Conservation (phyloP, 2,329 filamentous ascomycete species). For the Rugonectria rugulosa region DNA sequence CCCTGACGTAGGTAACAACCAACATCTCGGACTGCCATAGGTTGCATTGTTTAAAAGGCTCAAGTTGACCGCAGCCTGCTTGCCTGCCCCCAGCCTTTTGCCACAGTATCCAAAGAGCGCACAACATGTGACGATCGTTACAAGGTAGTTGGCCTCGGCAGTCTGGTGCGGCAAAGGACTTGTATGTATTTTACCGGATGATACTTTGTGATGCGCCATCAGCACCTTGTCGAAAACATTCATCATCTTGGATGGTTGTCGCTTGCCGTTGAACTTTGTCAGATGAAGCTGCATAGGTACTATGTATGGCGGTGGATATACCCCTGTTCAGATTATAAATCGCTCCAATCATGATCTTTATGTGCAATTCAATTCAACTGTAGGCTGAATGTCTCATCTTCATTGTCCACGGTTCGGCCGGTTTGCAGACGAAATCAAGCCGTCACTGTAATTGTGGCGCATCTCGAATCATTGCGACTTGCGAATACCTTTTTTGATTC, state of each 20-base stretch:
- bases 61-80: conserved; percentile 6
- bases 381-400: too few species aligned
- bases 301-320: too few species aligned
- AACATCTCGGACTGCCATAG: neutral
- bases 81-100: neutral
- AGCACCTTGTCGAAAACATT: neutral
- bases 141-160: conserved; percentile 5
- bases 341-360: conserved; percentile 31
- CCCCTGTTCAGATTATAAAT: conserved; percentile 19
- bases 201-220: neutral
- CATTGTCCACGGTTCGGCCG: too few species aligned
- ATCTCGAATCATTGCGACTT: too few species aligned
- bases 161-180: conserved; percentile 11
- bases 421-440: neutral
- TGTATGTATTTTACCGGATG: conserved; percentile 7
- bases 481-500: neutral
- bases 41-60: too few species aligned
- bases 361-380: conserved; percentile 10
- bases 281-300: conserved; percentile 24
- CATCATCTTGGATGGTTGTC: conserved; percentile 21
- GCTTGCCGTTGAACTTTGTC: conserved; percentile 33
- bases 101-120: neutral
- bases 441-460: neutral
- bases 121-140: conserved; percentile 12
- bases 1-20: neutral